phyloP scores from a whole-genome alignment of 73 alveolate genomes.

The Paramecium sexaurelia region DNA sequence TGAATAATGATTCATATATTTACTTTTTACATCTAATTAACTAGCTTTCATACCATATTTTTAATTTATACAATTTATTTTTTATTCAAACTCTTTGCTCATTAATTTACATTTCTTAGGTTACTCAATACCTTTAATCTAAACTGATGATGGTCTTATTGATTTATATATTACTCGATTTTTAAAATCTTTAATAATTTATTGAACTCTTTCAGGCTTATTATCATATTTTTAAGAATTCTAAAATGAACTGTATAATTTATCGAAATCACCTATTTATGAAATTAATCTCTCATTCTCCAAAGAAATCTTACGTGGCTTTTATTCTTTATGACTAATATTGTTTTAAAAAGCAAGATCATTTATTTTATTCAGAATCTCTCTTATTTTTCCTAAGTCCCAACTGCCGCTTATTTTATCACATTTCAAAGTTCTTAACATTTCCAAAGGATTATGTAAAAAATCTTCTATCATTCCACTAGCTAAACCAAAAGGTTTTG shows the following conservation, averaged over 20 bases:
- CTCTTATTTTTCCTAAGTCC: conserved; percentile 9
- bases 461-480: conserved; percentile 10
- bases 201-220: not conserved
- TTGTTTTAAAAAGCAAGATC: not conserved
- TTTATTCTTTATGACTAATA: not conserved
- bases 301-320: not conserved
- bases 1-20: not conserved
- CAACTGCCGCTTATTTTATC: conserved; percentile 34
- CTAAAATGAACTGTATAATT: not conserved
- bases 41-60: not conserved
- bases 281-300: not conserved
- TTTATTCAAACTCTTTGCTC: not conserved
- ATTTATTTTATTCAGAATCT: conserved; percentile 7
- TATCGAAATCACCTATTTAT: not conserved
- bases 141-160: not conserved
- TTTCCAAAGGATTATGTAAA: not conserved
- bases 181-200: not conserved
- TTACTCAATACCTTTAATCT: not conserved
- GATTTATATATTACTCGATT: not conserved
- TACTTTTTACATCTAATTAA: not conserved
- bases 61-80: not conserved
- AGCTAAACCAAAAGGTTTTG: not conserved
- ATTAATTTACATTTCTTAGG: not conserved
- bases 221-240: not conserved
- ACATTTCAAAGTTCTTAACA: not conserved